Conservation (phyloP, 2,329 filamentous ascomycete species). For the Paracoccidioides lutzii region DNA sequence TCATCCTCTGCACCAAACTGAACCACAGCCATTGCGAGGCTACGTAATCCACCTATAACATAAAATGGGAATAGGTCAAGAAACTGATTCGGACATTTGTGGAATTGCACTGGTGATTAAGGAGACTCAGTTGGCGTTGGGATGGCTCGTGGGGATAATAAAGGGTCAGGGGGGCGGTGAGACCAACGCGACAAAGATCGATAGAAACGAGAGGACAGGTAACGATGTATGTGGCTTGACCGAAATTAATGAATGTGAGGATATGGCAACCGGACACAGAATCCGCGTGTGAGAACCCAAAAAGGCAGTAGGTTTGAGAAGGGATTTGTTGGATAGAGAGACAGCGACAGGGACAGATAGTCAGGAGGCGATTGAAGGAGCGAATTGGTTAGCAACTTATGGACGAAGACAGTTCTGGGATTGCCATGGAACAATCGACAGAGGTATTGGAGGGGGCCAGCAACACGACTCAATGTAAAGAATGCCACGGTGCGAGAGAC, state of each 20-base stretch:
- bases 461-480: background rate
- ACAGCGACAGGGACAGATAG: background rate
- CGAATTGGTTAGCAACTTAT: conserved; percentile 2
- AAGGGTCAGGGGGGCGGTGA: background rate
- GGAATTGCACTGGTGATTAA: background rate
- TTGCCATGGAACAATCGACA: background rate
- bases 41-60: conserved; percentile 7
- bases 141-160: background rate
- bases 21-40: conserved; percentile 25
- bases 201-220: background rate
- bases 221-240: background rate
- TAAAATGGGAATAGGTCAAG: conserved; percentile 5
- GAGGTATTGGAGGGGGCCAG: background rate
- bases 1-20: conserved; percentile 22
- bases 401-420: background rate
- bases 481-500: background rate
- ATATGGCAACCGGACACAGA: background rate
- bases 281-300: background rate
- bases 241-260: background rate
- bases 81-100: conserved; percentile 4
- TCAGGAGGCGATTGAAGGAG: background rate
- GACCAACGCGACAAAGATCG: background rate
- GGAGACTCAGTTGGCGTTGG: background rate
- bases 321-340: background rate
- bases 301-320: background rate